Evolutionary conservation across 768 basidiomycete genomes (phyloP), one percentile per base, ranked within the genome.

Genomic region (Podaxis rugospora): DNA sequence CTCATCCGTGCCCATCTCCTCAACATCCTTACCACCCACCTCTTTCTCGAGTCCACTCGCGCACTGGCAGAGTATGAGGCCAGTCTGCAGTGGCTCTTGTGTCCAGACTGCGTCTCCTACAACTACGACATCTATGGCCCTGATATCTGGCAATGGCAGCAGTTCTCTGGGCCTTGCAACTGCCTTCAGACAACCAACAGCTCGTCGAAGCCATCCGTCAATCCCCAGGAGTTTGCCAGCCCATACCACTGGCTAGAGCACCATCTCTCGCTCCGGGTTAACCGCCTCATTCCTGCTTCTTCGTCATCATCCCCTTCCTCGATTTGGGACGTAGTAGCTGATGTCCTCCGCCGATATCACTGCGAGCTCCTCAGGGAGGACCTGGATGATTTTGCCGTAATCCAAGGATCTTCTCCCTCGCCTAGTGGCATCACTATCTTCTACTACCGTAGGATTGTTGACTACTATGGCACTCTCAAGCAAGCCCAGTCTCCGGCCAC

Each of bases 121-220:
- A 78, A 84, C 66, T 69, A 80, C 21, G 80, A 83, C 60, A 80
- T 85, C 25, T 85, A 78, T 63, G 83, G 83, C 1, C 72, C 73
- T 32, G 77, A 80, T 62, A 72, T 84, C 7, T 83, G 80, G 68
- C 75, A 79, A 50, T 85, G 83, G 83, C 79, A 80, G 47, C 78
- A 81, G 57, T 79, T 82, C 57, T 76, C 73, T 51, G 75, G 81
- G 1, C 74, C 79, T 14, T 85, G 84, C 66, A 71, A 72, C n/a
- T 85, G 83, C 66, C 59, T 66, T 44, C 66, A 68, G 44, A 65
- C 69, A 54, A 36, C 36, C 2, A 55, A 36, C 40, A 42, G 52
- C 44, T 39, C 16, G 13, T 49, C 55, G 5, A 63, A 54, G 16
- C 52, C 55, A 14, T 51, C 40, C 18, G 40, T 59, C 35, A 64